phyloP scores from a whole-genome alignment of 208 protist genomes.

The Trypanosoma boissoni region DNA sequence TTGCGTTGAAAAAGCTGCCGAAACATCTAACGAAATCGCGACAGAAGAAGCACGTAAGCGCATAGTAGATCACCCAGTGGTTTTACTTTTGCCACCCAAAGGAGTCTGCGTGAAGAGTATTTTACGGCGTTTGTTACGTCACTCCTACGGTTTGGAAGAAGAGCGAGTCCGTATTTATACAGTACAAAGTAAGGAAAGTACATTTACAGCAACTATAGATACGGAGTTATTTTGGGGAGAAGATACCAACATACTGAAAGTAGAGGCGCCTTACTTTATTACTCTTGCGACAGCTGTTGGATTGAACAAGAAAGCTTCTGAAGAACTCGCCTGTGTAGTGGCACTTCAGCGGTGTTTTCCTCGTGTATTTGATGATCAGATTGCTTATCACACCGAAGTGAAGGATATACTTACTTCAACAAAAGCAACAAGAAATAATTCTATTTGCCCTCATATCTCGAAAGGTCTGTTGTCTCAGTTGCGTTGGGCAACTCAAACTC shows the following conservation, averaged over 20 bases:
- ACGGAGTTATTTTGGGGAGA: conserved; percentile 8
- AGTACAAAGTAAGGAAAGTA: conserved; percentile 1
- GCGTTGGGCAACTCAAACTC: conserved; percentile 38
- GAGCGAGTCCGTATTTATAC: conserved; percentile 32
- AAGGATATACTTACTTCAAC: conserved; percentile 30
- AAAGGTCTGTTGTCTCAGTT: conserved; percentile 44
- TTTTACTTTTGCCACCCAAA: conserved; percentile 47
- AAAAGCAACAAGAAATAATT: conserved; percentile 25
- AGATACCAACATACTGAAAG: not conserved
- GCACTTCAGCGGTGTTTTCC: conserved; percentile 58
- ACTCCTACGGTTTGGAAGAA: conserved; percentile 52
- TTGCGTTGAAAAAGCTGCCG: conserved; percentile 30
- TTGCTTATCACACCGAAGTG: conserved; percentile 56
- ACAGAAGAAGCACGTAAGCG: conserved; percentile 25
- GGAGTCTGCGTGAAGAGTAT: conserved; percentile 43
- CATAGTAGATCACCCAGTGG: conserved; percentile 32
- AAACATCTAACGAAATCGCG: conserved; percentile 20
- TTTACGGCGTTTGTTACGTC: conserved; percentile 46
- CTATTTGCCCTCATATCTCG: conserved; percentile 33
- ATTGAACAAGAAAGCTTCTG: conserved; percentile 29
- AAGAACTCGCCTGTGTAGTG: conserved; percentile 37
- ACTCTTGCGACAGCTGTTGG: conserved; percentile 30
- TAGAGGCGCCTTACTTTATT: conserved; percentile 12
- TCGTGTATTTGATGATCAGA: conserved; percentile 53
- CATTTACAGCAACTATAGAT: conserved; percentile 30